A percentile compares a stretch with the other conserved stretches of the same genome.
Conservation (phyloP, 2,329 filamentous ascomycete species). For the Monilinia laxa region DNA sequence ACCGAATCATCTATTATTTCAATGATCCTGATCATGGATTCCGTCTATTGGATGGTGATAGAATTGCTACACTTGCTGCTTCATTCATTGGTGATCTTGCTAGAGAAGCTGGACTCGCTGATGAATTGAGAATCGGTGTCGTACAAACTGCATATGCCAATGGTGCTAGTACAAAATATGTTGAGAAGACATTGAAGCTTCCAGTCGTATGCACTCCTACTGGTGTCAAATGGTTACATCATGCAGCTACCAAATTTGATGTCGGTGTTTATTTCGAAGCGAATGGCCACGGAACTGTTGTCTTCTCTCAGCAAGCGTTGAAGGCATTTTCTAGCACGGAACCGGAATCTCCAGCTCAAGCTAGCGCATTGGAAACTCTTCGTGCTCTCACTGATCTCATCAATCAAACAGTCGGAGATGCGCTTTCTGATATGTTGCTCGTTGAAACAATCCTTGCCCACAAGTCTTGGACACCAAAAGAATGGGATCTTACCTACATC, state of each 20-base stretch:
- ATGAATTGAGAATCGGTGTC: constrained; percentile 85
- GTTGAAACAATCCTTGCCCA: constrained; percentile 95
- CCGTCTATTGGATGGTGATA: constrained; percentile 91
- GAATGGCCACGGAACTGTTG: constrained; percentile 94
- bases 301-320: constrained; percentile 84
- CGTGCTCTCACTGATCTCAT: constrained; percentile 84
- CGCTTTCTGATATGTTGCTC: constrained; percentile 91
- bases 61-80: constrained; percentile 90
- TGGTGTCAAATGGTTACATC: constrained; percentile 95
- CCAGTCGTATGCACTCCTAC: constrained; percentile 92
- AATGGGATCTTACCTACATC: constrained; percentile 90
- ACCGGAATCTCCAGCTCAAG: constrained; percentile 88
- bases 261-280: constrained; percentile 98
- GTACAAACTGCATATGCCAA: constrained; percentile 98
- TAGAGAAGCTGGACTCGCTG: constrained; percentile 72
- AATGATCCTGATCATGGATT: constrained; percentile 78
- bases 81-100: constrained; percentile 91
- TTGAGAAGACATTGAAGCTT: constrained; percentile 81
- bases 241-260: constrained; percentile 92
- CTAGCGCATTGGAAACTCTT: constrained; percentile 83
- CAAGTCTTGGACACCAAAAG: constrained; percentile 84
- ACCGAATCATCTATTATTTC: constrained; percentile 95
- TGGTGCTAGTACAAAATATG: constrained; percentile 88
- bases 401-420: constrained; percentile 97
- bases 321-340: constrained; percentile 74